These are phyloP conservation scores for barrel medic (Medicago truncatula) DNA, from an alignment of 306 rosid genomes.

Conservation along the genomic window MtrunA17r5.0-ANR NC_053045.1:30150501-30151000, in stretches of 20 bases:
- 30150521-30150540: background rate
- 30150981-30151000: constrained; percentile 45
- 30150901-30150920: constrained; percentile 96
- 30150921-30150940: constrained; percentile 93
- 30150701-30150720: background rate
- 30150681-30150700: background rate
- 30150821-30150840: constrained; percentile 11
- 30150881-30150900: constrained; percentile 87
- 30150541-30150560: background rate
- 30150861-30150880: background rate
- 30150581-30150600: constrained; percentile 1
- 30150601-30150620: background rate
- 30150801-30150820: constrained; percentile 18
- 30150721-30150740: background rate
- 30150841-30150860: constrained; percentile 17
- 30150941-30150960: constrained; percentile 56
- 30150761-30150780: background rate
- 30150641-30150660: background rate
- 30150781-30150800: constrained; percentile 14
- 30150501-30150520: too few species aligned
- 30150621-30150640: constrained; percentile 13
- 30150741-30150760: background rate
- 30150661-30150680: background rate
- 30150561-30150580: constrained; percentile 1
- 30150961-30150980: constrained; percentile 55